Evolutionary conservation across 2,329 filamentous ascomycete species (phyloP), one percentile per base, ranked within the genome.

Genomic region (Colletotrichum lindemuthianum): DNA sequence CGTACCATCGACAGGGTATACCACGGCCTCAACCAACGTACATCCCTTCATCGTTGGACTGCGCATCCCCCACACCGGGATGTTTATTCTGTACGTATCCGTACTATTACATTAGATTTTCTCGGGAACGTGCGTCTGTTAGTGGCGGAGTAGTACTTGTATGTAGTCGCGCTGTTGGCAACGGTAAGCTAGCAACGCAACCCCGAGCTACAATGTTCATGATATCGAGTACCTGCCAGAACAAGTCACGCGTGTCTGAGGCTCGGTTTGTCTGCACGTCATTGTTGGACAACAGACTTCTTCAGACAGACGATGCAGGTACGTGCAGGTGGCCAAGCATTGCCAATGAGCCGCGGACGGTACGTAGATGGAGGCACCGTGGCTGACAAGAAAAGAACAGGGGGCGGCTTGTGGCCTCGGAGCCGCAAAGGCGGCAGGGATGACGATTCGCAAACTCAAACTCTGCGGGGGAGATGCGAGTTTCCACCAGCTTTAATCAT

Each of bases 391-490:
- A 24, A 24, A 24, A 24, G 10, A n/a, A 36, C 32, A 11, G 44
- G 53, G 43, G 53, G 41, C 53, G 53, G 53, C 15, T 34, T 12
- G 44, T 37, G 53, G 39, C 11, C 51, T 40, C 53, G 34, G 15
- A 24, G 41, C 24, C 36, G 12, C 13, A 24, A 24, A 24, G 24
- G 4, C 24, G 24, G 24, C n/a, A 8, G 15, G 43, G 44, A 34
- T 48, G 39, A 54, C 39, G 16, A 32, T n/a, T 60, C 15, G 43
- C 24, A 2, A 12, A 37, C 13, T 15, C 24, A 24, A 40, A 39
- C 8, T 36, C 13, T 41, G 49, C 43, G 58, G 58, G 58, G 58
- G 58, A 11, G 48, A 53, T 59, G 49, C 57, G 57, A 59, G 48
- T 47, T 53, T 52, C 45, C 24, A 43, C 16, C 24, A 13, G 51